phyloP scores from a whole-genome alignment of 2,329 filamentous ascomycete species.

The Sarocladium kiliense region DNA sequence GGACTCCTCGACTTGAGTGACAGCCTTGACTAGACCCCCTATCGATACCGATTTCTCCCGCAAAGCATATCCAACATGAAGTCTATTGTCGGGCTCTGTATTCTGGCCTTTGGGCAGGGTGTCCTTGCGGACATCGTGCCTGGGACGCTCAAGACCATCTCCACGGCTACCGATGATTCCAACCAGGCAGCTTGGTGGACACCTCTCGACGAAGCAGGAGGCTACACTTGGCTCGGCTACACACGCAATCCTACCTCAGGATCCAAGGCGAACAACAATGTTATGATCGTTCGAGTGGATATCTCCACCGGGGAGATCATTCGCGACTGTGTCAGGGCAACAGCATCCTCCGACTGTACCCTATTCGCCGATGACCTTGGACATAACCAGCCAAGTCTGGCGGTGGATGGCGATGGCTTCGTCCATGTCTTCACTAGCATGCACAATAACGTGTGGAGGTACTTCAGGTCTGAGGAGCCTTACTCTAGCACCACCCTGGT shows the following conservation, averaged over 20 bases:
- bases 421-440: slow-evolving; percentile 23
- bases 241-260: slow-evolving; percentile 18
- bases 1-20: neutral
- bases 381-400: slow-evolving; percentile 18
- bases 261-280: slow-evolving; percentile 18
- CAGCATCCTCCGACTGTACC: slow-evolving; percentile 14
- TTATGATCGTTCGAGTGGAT: slow-evolving; percentile 19
- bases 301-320: slow-evolving; percentile 14
- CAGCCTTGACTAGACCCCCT: neutral
- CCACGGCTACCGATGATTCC: slow-evolving; percentile 16
- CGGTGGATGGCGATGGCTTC: slow-evolving; percentile 19
- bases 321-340: slow-evolving; percentile 18
- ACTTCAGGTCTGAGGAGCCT: slow-evolving; percentile 17
- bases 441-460: slow-evolving; percentile 21
- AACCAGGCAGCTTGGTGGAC: slow-evolving; percentile 22
- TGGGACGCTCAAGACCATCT: slow-evolving; percentile 14
- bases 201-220: slow-evolving; percentile 19
- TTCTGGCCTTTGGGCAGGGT: neutral
- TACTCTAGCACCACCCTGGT: slow-evolving; percentile 17
- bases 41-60: neutral
- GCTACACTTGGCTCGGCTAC: slow-evolving; percentile 19
- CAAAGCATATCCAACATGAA: neutral
- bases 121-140: slow-evolving; percentile 12
- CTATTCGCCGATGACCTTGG: slow-evolving; percentile 18
- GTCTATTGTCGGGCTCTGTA: neutral